Conservation (phyloP, 345 rosid genomes). For the Aegle marmelos region DNA sequence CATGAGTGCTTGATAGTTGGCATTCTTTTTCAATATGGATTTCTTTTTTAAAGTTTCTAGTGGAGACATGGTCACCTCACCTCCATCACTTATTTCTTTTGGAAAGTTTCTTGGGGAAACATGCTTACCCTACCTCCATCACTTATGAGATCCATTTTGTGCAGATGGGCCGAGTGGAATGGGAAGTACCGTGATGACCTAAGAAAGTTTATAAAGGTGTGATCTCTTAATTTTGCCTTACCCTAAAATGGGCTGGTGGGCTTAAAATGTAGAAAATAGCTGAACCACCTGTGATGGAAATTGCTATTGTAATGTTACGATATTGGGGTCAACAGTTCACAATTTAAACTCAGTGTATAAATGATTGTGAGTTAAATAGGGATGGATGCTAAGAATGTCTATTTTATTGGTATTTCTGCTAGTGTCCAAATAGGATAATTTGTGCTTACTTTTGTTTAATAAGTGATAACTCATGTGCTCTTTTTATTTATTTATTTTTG, state of each 20-base stretch:
- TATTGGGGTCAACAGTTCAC: background rate
- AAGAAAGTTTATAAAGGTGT: slow-evolving; percentile 81
- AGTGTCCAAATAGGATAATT: background rate
- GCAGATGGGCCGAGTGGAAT: slow-evolving; percentile 99
- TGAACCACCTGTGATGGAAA: slow-evolving; percentile 4
- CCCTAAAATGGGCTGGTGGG: background rate
- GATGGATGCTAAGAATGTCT: background rate
- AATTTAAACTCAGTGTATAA: background rate
- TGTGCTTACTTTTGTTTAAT: background rate
- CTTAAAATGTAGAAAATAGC: background rate
- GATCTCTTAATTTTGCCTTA: background rate
- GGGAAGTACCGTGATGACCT: slow-evolving; percentile 93
- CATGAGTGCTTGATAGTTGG: background rate
- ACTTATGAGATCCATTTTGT: slow-evolving; percentile 12
- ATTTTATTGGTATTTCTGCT: background rate
- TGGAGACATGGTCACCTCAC: background rate
- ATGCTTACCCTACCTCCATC: background rate
- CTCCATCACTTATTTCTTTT: background rate
- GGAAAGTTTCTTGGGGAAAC: background rate
- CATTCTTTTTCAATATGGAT: slow-evolving; percentile 1
- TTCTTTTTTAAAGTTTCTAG: background rate
- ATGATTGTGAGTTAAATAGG: background rate
- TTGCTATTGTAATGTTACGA: background rate
- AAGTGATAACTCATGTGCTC: background rate
- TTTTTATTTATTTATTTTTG: background rate